Base-by-base conservation (phyloP, 768 basidiomycete species). In the Pholiota conissans region DNA sequence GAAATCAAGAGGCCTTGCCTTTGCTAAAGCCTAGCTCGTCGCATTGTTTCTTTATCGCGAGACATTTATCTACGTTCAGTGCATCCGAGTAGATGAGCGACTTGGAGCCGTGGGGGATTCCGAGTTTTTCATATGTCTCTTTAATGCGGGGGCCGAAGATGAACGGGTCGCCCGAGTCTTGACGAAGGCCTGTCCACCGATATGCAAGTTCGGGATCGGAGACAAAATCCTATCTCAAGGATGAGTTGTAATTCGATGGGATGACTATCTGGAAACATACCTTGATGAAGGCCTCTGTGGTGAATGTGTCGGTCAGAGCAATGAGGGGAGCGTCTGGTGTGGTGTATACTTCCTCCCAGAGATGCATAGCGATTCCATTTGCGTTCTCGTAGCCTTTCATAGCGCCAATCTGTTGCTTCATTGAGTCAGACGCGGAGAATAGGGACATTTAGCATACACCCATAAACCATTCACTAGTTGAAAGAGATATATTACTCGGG, bases 281-380 rank as follows among this genome's bases (percentile, higher is more conserved):
- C 74, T 84, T 80, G 77, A 93, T 95, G 74, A 98, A 98, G 0
- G 83, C 86, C 29, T 82, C 73, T 1, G 91, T 92, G 5, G 95
- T 91, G 72, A 97, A 98, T 0, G 97, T 99, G 73, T 99, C 97
- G 13, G 97, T 97, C 30, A 98, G 76, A 18, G 95, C 93, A 57
- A 93, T 83, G 53, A 89, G 81, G 2, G 67, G 56, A 4, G 65
- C 62, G 27, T 85, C 73, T 29, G 74, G 62, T 67, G 83, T 70
- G 4, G 75, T 73, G 64, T 90, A 88, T 39, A 89, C 85, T 47
- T 83, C 72, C 67, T 98, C 91, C 97, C 97, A 99, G 50, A 92
- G 80, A 40, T 88, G 80, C 68, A 98, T 77, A 0, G 94, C 93
- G 10, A 76, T 73, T 0, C 77, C 73, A 68, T 97, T 93, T 18